Evolutionary conservation across 768 basidiomycete genomes (phyloP).

Genomic region (Steccherinum ochraceum): DNA sequence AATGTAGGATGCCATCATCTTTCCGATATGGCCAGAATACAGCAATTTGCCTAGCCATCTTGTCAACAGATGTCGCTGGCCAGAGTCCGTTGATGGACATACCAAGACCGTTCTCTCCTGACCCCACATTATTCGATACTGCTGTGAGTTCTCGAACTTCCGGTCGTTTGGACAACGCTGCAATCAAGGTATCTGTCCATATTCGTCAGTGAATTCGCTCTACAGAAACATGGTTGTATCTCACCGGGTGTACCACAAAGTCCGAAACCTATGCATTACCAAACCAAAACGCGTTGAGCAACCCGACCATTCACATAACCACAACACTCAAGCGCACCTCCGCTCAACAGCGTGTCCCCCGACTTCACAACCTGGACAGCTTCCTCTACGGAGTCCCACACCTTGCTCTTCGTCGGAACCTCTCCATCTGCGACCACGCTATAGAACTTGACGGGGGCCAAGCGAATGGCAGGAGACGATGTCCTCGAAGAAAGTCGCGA

Average conservation of each 20-base stretch:
- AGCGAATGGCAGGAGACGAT: neutral
- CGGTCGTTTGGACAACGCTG: constrained; percentile 65
- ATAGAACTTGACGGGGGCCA: constrained; percentile 5
- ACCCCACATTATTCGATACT: constrained; percentile 86
- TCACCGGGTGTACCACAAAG: constrained; percentile 82
- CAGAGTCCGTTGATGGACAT: constrained; percentile 10
- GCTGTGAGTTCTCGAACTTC: constrained; percentile 74
- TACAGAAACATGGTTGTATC: constrained; percentile 6
- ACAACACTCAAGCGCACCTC: too few species aligned
- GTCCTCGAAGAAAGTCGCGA: neutral
- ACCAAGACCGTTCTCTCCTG: constrained; percentile 68
- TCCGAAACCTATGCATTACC: constrained; percentile 65
- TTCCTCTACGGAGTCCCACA: constrained; percentile 79
- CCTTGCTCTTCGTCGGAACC: constrained; percentile 42
- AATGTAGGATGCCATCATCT: constrained; percentile 86
- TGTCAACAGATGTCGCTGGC: neutral
- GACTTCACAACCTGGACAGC: constrained; percentile 80
- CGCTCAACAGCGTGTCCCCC: constrained; percentile 72
- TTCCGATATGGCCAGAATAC: constrained; percentile 68
- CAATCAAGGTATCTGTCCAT: constrained; percentile 71
- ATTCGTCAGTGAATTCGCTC: neutral
- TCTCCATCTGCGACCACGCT: constrained; percentile 19
- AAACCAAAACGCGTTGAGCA: constrained; percentile 2
- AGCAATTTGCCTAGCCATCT: constrained; percentile 57
- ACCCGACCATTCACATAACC: neutral